phyloP scores from a whole-genome alignment of 805 yeast genomes.

The Yarrowia sp. region DNA sequence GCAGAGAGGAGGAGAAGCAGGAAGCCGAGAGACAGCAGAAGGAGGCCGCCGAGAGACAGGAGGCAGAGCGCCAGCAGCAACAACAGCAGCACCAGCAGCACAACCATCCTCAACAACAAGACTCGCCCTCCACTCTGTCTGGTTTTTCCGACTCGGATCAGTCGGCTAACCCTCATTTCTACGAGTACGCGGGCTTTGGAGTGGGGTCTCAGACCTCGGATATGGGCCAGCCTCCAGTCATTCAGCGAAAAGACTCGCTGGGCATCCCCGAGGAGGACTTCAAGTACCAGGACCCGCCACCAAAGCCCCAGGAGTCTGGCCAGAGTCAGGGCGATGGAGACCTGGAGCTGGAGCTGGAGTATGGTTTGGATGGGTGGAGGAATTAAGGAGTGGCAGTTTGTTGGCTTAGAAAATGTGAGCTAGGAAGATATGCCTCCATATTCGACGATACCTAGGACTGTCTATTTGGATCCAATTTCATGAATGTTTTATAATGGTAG shows the following conservation, averaged over 20 bases:
- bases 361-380: conserved; percentile 63
- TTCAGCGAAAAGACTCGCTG: conserved; percentile 48
- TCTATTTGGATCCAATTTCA: too few relatives aligned
- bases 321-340: conserved; percentile 49
- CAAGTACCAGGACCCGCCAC: conserved; percentile 60
- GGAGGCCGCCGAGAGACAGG: conserved; percentile 48
- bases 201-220: conserved; percentile 32
- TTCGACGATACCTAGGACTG: not conserved
- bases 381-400: too few relatives aligned
- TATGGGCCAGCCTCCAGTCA: conserved; percentile 44
- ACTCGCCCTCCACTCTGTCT: conserved; percentile 16
- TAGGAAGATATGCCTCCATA: conserved; percentile 1
- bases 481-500: not conserved
- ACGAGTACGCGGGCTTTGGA: conserved; percentile 35
- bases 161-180: conserved; percentile 31
- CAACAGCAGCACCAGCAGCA: conserved; percentile 42
- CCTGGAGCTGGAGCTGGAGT: conserved; percentile 70
- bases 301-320: conserved; percentile 64
- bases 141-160: conserved; percentile 39
- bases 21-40: conserved; percentile 45
- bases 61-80: conserved; percentile 47
- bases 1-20: conserved; percentile 45
- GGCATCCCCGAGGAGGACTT: conserved; percentile 59
- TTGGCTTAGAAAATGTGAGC: too few relatives aligned
- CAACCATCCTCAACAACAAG: conserved; percentile 41